Evolutionary conservation across 176 grass and related monocot species (phyloP), one percentile per base, ranked within the genome.

Genomic region (Alloteropsis semialata): DNA sequence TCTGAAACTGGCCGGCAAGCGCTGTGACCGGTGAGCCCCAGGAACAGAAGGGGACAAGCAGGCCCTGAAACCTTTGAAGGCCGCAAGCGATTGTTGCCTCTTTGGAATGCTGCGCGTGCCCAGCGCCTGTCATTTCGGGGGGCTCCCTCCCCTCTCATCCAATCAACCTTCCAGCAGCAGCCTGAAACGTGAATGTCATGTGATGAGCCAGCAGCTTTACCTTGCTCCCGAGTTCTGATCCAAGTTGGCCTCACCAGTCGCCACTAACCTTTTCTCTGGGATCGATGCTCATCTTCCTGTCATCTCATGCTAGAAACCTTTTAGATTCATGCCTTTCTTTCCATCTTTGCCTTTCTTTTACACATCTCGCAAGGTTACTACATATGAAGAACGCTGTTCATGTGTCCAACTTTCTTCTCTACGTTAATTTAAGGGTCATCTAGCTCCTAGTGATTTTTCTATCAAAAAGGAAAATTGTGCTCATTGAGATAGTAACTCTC

Each of bases 71-170:
- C 68, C 81, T 80, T 80, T 81, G 70, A 57, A 81, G 64, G 83
- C 83, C 82, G 75, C 81, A 88, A 80, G 38, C 12, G 7, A 19
- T 65, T 57, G 82, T 69, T 89, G 70, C 82, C 36, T 56, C 82
- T 57, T 81, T 53, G 77, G 64, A 81, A 90, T 69, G 78, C 78
- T 69, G 69, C 70, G 63, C 77, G 82, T 80, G 76, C 33, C 58
- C 63, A 30, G 62, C 22, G 71, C 62, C 62, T 82, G 72, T 69
- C 85, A 69, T 17, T 72, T 80, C 67, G n/a, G n/a, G 65, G 67
- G 63, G n/a, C n/a, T n/a, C n/a, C n/a, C n/a, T n/a, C n/a, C n/a
- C n/a, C n/a, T n/a, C n/a, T 58, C 55, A 24, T 29, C 79, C 19
- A 33, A 65, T 81, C 80, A 56, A 42, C 43, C 48, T 38, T 57